phyloP scores from a whole-genome alignment of 345 rosid species.

The Acer yangbiense region DNA sequence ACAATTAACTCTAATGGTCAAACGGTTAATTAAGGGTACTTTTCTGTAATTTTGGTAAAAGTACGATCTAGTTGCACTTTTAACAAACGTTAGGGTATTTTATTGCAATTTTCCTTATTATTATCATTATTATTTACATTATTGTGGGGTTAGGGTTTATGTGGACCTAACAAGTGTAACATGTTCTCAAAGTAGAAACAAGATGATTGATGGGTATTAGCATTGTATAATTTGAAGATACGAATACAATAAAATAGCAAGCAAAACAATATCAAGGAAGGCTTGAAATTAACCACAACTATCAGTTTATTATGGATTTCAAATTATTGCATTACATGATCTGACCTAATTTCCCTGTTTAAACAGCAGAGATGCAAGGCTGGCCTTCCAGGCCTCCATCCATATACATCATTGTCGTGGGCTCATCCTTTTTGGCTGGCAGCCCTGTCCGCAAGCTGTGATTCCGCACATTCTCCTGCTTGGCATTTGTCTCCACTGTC shows the following conservation, averaged over 20 bases:
- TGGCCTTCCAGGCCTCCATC: constrained; percentile 76
- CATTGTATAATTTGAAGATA: background rate
- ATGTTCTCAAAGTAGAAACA: background rate
- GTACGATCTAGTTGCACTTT: no score
- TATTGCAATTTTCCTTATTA: no score
- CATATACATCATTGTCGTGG: constrained; percentile 54
- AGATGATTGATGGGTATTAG: background rate
- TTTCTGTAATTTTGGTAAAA: no score
- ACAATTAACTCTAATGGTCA: no score
- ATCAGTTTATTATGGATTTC: constrained; percentile 12
- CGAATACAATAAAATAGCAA: background rate
- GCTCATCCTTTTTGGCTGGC: constrained; percentile 56
- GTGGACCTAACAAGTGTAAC: no score
- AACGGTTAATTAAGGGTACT: no score
- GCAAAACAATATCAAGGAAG: constrained; percentile 1
- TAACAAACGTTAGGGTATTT: no score
- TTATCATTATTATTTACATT: no score
- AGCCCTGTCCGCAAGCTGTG: constrained; percentile 42
- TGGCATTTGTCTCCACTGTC: constrained; percentile 38
- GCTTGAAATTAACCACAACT: constrained; percentile 4
- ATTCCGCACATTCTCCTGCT: constrained; percentile 38
- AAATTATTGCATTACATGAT: background rate
- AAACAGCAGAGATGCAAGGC: constrained; percentile 72
- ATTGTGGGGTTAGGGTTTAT: no score
- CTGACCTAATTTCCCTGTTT: constrained; percentile 51